phyloP scores from a whole-genome alignment of 768 basidiomycete genomes.

The Amanita phalloides region DNA sequence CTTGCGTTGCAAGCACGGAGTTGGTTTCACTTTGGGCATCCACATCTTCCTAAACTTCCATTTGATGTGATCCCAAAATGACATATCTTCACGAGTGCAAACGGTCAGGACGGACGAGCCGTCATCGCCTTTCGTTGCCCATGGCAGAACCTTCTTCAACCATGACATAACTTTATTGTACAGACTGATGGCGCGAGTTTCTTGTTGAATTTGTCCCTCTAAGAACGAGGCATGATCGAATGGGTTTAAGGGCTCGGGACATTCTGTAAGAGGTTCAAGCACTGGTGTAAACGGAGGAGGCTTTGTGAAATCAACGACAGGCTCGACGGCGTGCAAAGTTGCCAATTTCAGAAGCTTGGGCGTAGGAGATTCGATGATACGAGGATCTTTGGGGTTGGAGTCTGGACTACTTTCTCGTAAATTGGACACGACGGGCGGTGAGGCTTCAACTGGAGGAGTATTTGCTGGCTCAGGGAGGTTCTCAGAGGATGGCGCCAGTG shows the following conservation, averaged over 20 bases:
- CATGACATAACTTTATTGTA: neutral
- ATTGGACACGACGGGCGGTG: neutral
- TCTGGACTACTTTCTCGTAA: neutral
- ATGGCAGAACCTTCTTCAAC: conserved; percentile 1
- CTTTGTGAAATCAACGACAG: neutral
- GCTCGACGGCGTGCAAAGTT: neutral
- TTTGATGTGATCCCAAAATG: neutral
- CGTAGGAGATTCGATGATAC: neutral
- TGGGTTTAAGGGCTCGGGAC: neutral
- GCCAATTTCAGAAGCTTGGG: neutral
- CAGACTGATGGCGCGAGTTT: neutral
- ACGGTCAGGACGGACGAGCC: neutral
- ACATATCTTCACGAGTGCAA: neutral
- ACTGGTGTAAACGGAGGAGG: neutral
- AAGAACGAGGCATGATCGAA: neutral
- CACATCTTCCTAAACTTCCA: conserved; percentile 2
- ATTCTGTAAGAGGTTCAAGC: conserved; percentile 1
- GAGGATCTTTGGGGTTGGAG: neutral
- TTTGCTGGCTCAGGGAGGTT: neutral
- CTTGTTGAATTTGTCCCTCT: neutral
- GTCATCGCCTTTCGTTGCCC: neutral
- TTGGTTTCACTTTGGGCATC: conserved; percentile 1
- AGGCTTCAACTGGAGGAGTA: neutral
- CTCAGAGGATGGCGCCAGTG: neutral
- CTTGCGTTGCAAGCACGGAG: neutral